Percentiles rank a stretch among this genome's conserved stretches.
Evolutionary conservation across 208 protist species (phyloP).

Genomic region (Trypanosoma platydactyli): DNA sequence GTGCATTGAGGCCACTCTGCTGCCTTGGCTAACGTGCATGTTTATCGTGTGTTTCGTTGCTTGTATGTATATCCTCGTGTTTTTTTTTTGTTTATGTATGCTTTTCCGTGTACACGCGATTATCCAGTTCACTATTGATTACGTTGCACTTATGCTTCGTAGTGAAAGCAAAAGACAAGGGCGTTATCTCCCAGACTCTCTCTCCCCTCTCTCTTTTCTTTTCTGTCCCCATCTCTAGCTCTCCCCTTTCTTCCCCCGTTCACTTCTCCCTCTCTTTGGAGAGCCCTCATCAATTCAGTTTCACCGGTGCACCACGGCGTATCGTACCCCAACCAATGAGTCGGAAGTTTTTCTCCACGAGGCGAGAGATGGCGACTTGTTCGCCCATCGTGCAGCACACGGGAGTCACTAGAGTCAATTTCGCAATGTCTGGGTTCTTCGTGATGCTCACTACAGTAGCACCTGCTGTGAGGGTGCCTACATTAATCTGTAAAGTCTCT

Average conservation of each 20-base stretch:
- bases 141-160: too few relatives aligned
- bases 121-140: too few relatives aligned
- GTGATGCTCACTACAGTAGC: slow-evolving; percentile 94
- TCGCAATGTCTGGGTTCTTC: slow-evolving; percentile 92
- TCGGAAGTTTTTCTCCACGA: slow-evolving; percentile 97
- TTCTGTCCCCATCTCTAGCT: too few relatives aligned
- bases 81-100: too few relatives aligned
- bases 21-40: too few relatives aligned
- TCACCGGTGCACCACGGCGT: slow-evolving; percentile 74
- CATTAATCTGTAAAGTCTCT: slow-evolving; percentile 99
- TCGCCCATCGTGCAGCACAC: slow-evolving; percentile 97
- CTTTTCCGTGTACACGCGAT: too few relatives aligned
- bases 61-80: too few relatives aligned
- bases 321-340: slow-evolving; percentile 96
- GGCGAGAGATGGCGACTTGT: slow-evolving; percentile 97
- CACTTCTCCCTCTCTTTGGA: slow-evolving; percentile 15
- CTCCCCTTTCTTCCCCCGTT: slow-evolving; percentile 18
- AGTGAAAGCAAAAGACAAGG: too few relatives aligned
- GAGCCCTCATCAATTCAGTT: slow-evolving; percentile 21
- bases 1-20: too few relatives aligned
- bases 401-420: slow-evolving; percentile 95
- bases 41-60: too few relatives aligned
- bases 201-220: neutral
- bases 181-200: too few relatives aligned
- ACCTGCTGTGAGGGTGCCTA: slow-evolving; percentile 98